A percentile compares a stretch with the other conserved stretches of the same genome.
Conservation (phyloP, 805 yeast species). For the Yarrowia bubula region DNA sequence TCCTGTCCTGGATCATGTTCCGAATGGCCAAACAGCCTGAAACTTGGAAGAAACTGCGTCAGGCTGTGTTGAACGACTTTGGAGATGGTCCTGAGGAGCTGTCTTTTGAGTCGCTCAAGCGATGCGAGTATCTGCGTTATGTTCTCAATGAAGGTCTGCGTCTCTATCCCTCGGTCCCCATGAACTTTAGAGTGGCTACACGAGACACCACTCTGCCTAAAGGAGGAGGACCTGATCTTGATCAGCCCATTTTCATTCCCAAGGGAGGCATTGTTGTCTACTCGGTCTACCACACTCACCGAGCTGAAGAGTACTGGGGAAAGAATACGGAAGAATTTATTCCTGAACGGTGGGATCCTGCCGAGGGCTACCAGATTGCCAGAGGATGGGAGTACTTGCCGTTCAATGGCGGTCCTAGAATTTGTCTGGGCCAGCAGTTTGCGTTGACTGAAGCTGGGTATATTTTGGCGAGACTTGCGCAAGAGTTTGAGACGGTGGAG, state of each 20-base stretch:
- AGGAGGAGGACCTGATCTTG: slow-evolving; percentile 50
- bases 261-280: slow-evolving; percentile 48
- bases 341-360: slow-evolving; percentile 52
- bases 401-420: slow-evolving; percentile 56
- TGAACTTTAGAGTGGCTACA: slow-evolving; percentile 48
- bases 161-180: slow-evolving; percentile 54
- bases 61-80: slow-evolving; percentile 42
- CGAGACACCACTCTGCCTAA: slow-evolving; percentile 50
- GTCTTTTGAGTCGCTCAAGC: slow-evolving; percentile 51
- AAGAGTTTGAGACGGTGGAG: slow-evolving; percentile 27
- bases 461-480: slow-evolving; percentile 43
- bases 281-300: slow-evolving; percentile 46
- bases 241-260: slow-evolving; percentile 43
- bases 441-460: slow-evolving; percentile 54
- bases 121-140: slow-evolving; percentile 47
- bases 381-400: slow-evolving; percentile 49
- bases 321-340: slow-evolving; percentile 45
- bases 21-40: slow-evolving; percentile 45
- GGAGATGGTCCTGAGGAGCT: slow-evolving; percentile 38
- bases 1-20: slow-evolving; percentile 47
- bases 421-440: slow-evolving; percentile 56
- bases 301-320: slow-evolving; percentile 45
- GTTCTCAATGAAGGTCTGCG: slow-evolving; percentile 51
- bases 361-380: slow-evolving; percentile 31
- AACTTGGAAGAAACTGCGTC: slow-evolving; percentile 40